Base-by-base conservation (phyloP, 192 early-diverging fungal species). In the Coemansia sp. region DNA sequence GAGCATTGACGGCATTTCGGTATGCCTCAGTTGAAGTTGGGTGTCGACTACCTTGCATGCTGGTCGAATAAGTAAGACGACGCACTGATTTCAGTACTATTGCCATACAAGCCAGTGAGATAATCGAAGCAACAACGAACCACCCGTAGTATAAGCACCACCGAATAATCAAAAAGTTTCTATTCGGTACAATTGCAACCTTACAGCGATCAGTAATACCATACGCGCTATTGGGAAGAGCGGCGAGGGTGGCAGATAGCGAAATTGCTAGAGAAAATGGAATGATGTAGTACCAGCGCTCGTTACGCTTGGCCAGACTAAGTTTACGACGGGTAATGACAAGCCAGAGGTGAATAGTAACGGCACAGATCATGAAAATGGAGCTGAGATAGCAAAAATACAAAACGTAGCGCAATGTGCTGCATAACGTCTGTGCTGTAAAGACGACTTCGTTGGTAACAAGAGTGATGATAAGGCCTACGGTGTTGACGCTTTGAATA, bases 211-310 rank as follows among this genome's bases (percentile, higher is more conserved):
- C 66, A 6, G 68, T 15, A 53, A 71, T 57, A 0, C 62, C 65
- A 50, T 66, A 84, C 0, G 77, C 81, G 68, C 68, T 68, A 66
- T 64, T 79, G 3, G 81, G 81, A 50, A 84, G 76, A 4, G 62
- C 43, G 12, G 68, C 81, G 6, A 84, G 68, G 1, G 57, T 36
- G 8, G 77, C 73, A 0, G 81, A 76, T 31, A 84, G 43, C 13
- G 60, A 40, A 29, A 76, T 71, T 8, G 77, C 81, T 27, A 84
- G 49, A 0, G 74, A 29, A 18, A 84, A 65, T 0, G 81, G 71
- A n/a, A 84, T 49, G 24, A 84, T 76, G 34, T 73, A 84, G 66
- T 84, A 84, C 81, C 81, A 84, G 24, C 81, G 77, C 63, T 84
- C 81, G 36, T 72, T 76, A 36, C 67, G 76, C 33, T 58, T 74